Conservation (phyloP, 148 eudicot species). For the Rhododendron molle region DNA sequence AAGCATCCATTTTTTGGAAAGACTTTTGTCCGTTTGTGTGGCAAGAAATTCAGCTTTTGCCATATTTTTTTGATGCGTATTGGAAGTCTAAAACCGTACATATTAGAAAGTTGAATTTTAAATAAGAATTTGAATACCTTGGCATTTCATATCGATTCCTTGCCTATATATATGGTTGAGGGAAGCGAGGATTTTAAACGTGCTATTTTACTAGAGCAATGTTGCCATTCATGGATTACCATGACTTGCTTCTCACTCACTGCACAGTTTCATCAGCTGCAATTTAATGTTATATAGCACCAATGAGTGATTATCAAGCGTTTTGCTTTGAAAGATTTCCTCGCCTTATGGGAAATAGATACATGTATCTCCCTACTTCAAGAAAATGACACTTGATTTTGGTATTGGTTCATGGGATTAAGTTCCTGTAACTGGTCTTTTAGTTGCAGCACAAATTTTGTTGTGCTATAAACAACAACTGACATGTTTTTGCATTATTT, state of each 20-base stretch:
- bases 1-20: background rate
- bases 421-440: background rate
- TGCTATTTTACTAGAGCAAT: background rate
- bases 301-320: background rate
- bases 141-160: background rate
- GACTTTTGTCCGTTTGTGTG: background rate
- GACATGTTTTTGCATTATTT: background rate
- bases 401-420: background rate
- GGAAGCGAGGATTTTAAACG: background rate
- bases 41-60: background rate
- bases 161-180: background rate
- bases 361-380: too few species aligned
- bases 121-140: background rate
- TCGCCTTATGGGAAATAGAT: background rate
- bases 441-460: background rate
- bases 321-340: background rate
- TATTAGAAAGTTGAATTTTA: background rate
- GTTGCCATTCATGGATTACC: background rate
- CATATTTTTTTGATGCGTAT: background rate
- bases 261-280: background rate
- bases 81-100: background rate
- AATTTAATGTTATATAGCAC: background rate
- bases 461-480: background rate
- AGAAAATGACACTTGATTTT: background rate
- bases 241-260: background rate